Evolutionary conservation across 805 yeast genomes (phyloP).

Genomic region (Yamadazyma laniorum): DNA sequence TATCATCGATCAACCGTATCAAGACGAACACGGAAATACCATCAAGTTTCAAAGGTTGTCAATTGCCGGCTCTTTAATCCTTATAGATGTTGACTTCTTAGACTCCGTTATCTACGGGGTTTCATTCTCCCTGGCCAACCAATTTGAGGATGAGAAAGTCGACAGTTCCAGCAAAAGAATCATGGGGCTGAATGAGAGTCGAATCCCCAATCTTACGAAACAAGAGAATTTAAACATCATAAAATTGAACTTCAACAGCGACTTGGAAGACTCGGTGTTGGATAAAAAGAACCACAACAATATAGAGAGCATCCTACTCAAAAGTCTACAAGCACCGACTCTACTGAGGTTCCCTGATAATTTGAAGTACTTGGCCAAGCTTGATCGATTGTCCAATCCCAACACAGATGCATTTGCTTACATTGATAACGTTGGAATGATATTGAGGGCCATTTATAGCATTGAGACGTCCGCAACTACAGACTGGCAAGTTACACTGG

Average conservation of each 20-base stretch:
- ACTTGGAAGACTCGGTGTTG: slow-evolving; percentile 20
- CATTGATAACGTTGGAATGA: slow-evolving; percentile 28
- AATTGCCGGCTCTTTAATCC: slow-evolving; percentile 41
- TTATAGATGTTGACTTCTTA: slow-evolving; percentile 39
- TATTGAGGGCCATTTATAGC: slow-evolving; percentile 25
- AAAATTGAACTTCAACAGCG: slow-evolving; percentile 14
- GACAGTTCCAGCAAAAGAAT: not conserved
- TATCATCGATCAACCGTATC: slow-evolving; percentile 18
- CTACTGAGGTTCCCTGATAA: slow-evolving; percentile 35
- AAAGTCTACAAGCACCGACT: slow-evolving; percentile 20
- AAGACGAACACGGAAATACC: slow-evolving; percentile 10
- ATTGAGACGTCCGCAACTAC: slow-evolving; percentile 18
- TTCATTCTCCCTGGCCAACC: slow-evolving; percentile 37
- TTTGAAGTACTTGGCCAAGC: slow-evolving; percentile 33
- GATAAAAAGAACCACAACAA: slow-evolving; percentile 7
- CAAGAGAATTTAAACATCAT: slow-evolving; percentile 14
- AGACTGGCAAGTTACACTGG: slow-evolving; percentile 22
- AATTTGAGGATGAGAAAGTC: slow-evolving; percentile 10
- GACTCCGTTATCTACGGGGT: slow-evolving; percentile 28
- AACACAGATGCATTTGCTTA: slow-evolving; percentile 31
- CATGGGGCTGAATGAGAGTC: not conserved
- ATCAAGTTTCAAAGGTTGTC: slow-evolving; percentile 30
- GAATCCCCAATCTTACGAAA: slow-evolving; percentile 1
- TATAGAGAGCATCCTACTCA: slow-evolving; percentile 27
- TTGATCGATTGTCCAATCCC: slow-evolving; percentile 32